phyloP scores from a whole-genome alignment of 345 rosid genomes.

The Anastatica hierochuntica region DNA sequence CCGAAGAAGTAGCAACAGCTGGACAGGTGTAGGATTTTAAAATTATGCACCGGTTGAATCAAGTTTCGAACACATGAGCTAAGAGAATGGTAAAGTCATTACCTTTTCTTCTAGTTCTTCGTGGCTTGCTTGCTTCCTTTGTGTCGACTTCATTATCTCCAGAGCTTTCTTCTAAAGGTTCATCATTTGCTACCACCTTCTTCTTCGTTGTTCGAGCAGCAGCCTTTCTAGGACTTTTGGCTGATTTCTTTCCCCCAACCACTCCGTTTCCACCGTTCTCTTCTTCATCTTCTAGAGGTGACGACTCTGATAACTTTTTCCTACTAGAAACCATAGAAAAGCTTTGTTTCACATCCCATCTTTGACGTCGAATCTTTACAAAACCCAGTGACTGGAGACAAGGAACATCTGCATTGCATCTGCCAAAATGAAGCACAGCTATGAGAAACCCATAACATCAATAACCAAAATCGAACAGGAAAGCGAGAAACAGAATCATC shows the following conservation, averaged over 20 bases:
- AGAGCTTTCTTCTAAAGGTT: slow-evolving; percentile 28
- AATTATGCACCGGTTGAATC: background rate
- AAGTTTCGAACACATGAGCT: background rate
- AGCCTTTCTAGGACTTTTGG: slow-evolving; percentile 32
- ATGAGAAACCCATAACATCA: slow-evolving; percentile 7
- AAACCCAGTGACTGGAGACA: slow-evolving; percentile 26
- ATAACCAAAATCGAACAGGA: too few species aligned
- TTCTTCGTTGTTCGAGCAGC: slow-evolving; percentile 49
- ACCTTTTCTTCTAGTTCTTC: slow-evolving; percentile 45
- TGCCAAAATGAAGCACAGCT: slow-evolving; percentile 19
- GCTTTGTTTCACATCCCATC: slow-evolving; percentile 37
- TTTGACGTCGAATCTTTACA: slow-evolving; percentile 33
- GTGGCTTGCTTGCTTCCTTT: slow-evolving; percentile 1
- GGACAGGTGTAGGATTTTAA: slow-evolving; percentile 1
- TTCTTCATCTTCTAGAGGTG: slow-evolving; percentile 27
- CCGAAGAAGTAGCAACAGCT: slow-evolving; percentile 34
- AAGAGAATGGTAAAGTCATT: background rate
- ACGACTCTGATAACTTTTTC: slow-evolving; percentile 36
- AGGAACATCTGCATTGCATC: slow-evolving; percentile 42
- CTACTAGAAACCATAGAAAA: slow-evolving; percentile 37
- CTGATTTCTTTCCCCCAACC: slow-evolving; percentile 34
- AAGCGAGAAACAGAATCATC: too few species aligned
- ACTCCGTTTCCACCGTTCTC: slow-evolving; percentile 37
- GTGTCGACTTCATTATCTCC: slow-evolving; percentile 21
- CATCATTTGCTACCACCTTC: slow-evolving; percentile 24